Evolutionary conservation across 2,329 filamentous ascomycete genomes (phyloP).

Genomic region (Arthrobotrys musiformis): DNA sequence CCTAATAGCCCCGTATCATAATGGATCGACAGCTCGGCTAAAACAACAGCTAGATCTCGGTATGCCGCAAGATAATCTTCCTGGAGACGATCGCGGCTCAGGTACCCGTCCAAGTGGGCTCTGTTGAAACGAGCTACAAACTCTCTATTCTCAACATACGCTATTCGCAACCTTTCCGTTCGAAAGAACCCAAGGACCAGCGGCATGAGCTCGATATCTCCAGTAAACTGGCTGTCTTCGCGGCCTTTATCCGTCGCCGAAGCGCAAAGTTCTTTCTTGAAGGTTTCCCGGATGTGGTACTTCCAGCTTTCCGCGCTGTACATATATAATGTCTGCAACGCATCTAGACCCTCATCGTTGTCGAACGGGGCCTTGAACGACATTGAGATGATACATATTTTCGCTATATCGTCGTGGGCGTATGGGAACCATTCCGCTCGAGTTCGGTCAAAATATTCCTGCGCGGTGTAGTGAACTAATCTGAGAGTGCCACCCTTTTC

Average conservation of each 20-base stretch:
- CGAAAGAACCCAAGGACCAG: background rate
- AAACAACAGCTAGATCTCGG: too few relatives aligned
- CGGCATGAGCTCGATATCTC: background rate
- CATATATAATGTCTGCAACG: too few relatives aligned
- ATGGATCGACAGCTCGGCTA: too few relatives aligned
- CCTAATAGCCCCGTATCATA: too few relatives aligned
- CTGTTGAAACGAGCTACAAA: background rate
- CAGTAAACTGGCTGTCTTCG: background rate
- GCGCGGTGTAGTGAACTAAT: constrained; percentile 60
- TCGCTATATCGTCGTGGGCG: constrained; percentile 2
- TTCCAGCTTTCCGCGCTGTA: background rate
- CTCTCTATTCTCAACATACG: too few relatives aligned
- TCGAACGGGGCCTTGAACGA: background rate
- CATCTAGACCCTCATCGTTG: too few relatives aligned
- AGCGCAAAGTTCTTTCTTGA: too few relatives aligned
- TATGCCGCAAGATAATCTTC: too few relatives aligned
- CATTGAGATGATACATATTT: background rate
- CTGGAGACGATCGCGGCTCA: too few relatives aligned
- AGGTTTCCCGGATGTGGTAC: background rate
- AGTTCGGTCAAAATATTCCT: constrained; percentile 59
- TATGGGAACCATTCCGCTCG: background rate
- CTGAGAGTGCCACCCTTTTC: constrained; percentile 58
- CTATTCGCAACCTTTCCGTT: background rate
- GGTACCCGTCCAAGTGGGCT: too few relatives aligned
- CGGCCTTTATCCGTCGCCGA: background rate